These are phyloP conservation scores for Cyclanthera cordifolia DNA, from an alignment of 306 rosid species.

Conservation along the genomic window DNA sequence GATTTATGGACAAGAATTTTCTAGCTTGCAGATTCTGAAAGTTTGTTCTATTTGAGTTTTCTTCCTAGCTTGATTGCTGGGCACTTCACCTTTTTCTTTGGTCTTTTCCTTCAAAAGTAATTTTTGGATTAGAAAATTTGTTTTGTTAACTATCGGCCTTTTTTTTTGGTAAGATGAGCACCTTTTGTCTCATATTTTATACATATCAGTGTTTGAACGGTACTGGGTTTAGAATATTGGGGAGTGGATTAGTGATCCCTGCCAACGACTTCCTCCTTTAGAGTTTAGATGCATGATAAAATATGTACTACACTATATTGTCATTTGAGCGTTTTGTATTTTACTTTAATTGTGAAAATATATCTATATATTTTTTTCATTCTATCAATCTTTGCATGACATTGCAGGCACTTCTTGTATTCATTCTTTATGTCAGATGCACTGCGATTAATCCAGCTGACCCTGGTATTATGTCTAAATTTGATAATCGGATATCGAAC, in stretches of 20 bases:
- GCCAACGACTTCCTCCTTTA: background rate
- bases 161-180: background rate
- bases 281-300: background rate
- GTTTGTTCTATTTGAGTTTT: background rate
- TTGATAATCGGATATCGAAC: constrained; percentile 32
- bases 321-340: background rate
- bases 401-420: constrained; percentile 81
- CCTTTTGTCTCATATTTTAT: background rate
- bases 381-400: constrained; percentile 21
- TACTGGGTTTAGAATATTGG: background rate
- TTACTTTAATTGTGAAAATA: background rate
- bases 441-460: constrained; percentile 98
- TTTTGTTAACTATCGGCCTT: background rate
- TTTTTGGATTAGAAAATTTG: background rate
- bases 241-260: background rate
- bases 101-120: background rate
- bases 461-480: constrained; percentile 87
- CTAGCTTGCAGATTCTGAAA: background rate
- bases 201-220: too few species aligned
- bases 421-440: constrained; percentile 83
- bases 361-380: constrained; percentile 12
- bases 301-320: background rate
- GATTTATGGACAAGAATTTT: background rate
- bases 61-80: background rate
- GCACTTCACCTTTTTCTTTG: background rate